phyloP scores from a whole-genome alignment of 2,329 filamentous ascomycete genomes.

The Fusarium begoniae region DNA sequence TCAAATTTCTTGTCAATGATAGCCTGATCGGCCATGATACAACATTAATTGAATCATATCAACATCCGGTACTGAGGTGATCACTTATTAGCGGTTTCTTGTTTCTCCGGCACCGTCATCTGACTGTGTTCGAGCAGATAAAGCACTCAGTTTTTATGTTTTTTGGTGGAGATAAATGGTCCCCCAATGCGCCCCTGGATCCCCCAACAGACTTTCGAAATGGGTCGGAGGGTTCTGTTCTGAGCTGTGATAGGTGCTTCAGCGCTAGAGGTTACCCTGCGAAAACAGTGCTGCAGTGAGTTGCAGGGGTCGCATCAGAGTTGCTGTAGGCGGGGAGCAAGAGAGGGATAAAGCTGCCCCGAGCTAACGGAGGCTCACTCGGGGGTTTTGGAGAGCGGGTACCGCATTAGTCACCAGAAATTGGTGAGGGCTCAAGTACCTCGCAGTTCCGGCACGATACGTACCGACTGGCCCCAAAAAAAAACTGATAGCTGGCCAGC shows the following conservation, averaged over 20 bases:
- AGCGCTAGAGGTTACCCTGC: not conserved
- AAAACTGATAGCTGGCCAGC: constrained; percentile 43
- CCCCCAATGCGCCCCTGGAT: constrained; percentile 38
- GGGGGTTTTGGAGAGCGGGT: constrained; percentile 39
- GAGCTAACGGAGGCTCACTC: constrained; percentile 41
- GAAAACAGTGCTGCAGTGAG: constrained; percentile 16
- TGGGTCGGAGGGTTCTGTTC: constrained; percentile 17
- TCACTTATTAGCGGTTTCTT: constrained; percentile 7
- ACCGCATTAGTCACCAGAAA: constrained; percentile 19
- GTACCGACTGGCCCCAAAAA: constrained; percentile 45
- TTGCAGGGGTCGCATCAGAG: constrained; percentile 23
- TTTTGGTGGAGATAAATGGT: constrained; percentile 33
- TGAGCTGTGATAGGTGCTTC: constrained; percentile 27
- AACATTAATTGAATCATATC: not conserved
- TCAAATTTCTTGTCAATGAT: constrained; percentile 10
- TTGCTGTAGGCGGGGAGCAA: constrained; percentile 31
- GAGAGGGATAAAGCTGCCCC: constrained; percentile 45
- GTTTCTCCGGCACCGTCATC: constrained; percentile 25
- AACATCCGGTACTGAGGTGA: not conserved
- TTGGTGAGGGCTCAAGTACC: constrained; percentile 32
- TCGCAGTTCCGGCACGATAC: constrained; percentile 43
- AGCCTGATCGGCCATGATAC: not conserved
- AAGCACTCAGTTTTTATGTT: not conserved
- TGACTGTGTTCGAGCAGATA: constrained; percentile 6
- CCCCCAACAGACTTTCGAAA: constrained; percentile 40